Conservation (phyloP, 1,284 basidiomycete species). For the Kalmanozyma brasiliensis region DNA sequence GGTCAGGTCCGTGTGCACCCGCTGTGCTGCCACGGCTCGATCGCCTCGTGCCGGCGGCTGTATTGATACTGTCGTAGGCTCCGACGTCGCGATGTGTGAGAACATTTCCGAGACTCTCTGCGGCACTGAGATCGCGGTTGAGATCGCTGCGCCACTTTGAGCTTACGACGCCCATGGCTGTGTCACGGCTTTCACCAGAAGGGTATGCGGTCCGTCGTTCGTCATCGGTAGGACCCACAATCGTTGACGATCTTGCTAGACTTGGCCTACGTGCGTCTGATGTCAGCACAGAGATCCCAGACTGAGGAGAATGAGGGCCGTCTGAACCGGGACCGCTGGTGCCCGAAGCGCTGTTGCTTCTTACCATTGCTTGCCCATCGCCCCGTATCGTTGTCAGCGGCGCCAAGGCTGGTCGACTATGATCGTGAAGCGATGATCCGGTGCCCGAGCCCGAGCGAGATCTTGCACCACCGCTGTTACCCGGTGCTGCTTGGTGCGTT, state of each 20-base stretch:
- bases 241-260: slow-evolving; percentile 22
- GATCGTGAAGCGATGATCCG: slow-evolving; percentile 15
- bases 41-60: slow-evolving; percentile 18
- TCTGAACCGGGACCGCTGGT: slow-evolving; percentile 19
- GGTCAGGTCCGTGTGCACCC: slow-evolving; percentile 6
- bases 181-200: slow-evolving; percentile 39
- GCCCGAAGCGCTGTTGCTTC: slow-evolving; percentile 32
- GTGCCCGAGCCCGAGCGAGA: slow-evolving; percentile 26
- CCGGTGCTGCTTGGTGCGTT: neutral
- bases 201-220: slow-evolving; percentile 17
- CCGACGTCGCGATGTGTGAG: slow-evolving; percentile 17
- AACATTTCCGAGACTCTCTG: slow-evolving; percentile 37
- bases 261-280: slow-evolving; percentile 22
- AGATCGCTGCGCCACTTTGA: slow-evolving; percentile 30
- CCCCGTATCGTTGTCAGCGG: slow-evolving; percentile 23
- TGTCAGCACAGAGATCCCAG: slow-evolving; percentile 4
- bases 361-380: slow-evolving; percentile 12
- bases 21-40: slow-evolving; percentile 41
- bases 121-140: slow-evolving; percentile 33
- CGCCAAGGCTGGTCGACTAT: slow-evolving; percentile 8
- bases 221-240: slow-evolving; percentile 25
- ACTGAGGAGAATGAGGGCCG: slow-evolving; percentile 14
- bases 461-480: slow-evolving; percentile 5
- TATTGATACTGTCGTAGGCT: slow-evolving; percentile 38
- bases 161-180: slow-evolving; percentile 37